phyloP scores from a whole-genome alignment of 2,329 filamentous ascomycete genomes.

The Sporothrix pseudoabietina region DNA sequence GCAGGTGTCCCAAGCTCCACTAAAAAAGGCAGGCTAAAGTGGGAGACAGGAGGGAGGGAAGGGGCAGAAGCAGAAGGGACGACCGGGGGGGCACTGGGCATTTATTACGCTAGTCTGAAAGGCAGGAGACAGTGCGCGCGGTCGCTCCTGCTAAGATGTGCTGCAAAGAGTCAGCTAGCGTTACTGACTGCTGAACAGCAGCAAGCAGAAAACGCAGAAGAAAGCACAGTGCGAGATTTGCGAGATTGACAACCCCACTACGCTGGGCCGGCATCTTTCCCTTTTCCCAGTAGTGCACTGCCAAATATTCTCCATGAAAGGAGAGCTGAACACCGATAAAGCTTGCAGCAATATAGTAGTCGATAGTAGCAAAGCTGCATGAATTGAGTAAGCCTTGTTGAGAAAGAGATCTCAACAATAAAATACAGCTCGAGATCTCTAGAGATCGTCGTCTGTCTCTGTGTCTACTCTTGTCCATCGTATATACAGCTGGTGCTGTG shows the following conservation, averaged over 20 bases:
- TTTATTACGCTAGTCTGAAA: not conserved
- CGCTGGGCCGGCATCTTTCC: not conserved
- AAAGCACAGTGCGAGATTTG: not conserved
- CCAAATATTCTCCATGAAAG: not conserved
- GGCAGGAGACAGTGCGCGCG: not conserved
- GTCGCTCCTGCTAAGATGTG: not conserved
- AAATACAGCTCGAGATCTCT: too few relatives aligned
- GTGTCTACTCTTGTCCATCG: too few relatives aligned
- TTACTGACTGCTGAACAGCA: too few relatives aligned
- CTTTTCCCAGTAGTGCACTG: not conserved
- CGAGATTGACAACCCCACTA: not conserved
- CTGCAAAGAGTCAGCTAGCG: not conserved
- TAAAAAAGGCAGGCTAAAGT: slow-evolving; percentile 28
- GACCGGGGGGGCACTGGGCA: not conserved
- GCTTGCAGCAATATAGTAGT: too few relatives aligned
- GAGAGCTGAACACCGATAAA: too few relatives aligned
- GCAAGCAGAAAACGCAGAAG: not conserved
- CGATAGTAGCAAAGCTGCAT: not conserved
- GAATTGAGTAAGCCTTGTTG: not conserved
- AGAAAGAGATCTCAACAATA: too few relatives aligned
- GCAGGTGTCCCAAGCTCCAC: slow-evolving; percentile 20
- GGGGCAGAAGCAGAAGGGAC: slow-evolving; percentile 8
- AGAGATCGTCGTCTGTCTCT: too few relatives aligned
- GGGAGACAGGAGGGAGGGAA: slow-evolving; percentile 25
- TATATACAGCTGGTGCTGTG: not conserved